Evolutionary conservation across 139 green algal species (phyloP).

Genomic region (Raphidocelis subcapitata): DNA sequence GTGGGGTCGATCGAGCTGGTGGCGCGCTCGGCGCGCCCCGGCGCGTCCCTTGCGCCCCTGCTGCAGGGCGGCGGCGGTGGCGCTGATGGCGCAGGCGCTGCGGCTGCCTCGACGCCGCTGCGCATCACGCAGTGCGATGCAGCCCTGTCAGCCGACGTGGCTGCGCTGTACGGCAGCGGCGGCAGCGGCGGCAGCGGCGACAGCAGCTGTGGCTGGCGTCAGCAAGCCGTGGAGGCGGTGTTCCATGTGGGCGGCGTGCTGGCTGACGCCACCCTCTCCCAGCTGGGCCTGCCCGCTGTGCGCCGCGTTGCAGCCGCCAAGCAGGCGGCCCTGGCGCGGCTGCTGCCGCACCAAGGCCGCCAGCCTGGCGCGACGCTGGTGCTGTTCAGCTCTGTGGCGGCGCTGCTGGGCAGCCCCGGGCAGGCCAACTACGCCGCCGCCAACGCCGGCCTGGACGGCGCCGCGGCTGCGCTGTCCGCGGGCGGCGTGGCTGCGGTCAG

Average conservation of each 20-base stretch:
- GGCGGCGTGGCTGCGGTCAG: slow-evolving; percentile 42
- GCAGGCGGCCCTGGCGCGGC: slow-evolving; percentile 10
- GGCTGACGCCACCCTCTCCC: slow-evolving; percentile 44
- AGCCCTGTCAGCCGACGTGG: slow-evolving; percentile 12
- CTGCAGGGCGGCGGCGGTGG: not conserved
- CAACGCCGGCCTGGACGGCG: slow-evolving; percentile 63
- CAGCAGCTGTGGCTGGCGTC: not conserved
- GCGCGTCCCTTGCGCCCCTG: not conserved
- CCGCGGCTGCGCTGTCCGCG: not conserved
- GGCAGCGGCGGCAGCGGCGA: slow-evolving; percentile 5
- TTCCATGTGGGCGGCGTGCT: slow-evolving; percentile 63
- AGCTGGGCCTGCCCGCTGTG: slow-evolving; percentile 37
- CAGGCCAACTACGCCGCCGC: slow-evolving; percentile 72
- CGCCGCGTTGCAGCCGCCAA: slow-evolving; percentile 55
- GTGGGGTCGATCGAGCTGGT: slow-evolving; percentile 48
- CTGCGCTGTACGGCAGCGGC: slow-evolving; percentile 1
- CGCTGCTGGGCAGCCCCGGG: slow-evolving; percentile 62
- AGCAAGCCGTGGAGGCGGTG: slow-evolving; percentile 20
- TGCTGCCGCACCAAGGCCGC: not conserved
- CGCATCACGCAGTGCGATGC: slow-evolving; percentile 28
- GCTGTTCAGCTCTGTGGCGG: slow-evolving; percentile 67
- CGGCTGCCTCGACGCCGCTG: slow-evolving; percentile 14
- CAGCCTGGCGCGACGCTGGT: slow-evolving; percentile 40
- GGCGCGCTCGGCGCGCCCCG: slow-evolving; percentile 32
- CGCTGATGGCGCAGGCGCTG: not conserved